phyloP scores from a whole-genome alignment of 805 yeast genomes.

The Starmerella vaccinii region DNA sequence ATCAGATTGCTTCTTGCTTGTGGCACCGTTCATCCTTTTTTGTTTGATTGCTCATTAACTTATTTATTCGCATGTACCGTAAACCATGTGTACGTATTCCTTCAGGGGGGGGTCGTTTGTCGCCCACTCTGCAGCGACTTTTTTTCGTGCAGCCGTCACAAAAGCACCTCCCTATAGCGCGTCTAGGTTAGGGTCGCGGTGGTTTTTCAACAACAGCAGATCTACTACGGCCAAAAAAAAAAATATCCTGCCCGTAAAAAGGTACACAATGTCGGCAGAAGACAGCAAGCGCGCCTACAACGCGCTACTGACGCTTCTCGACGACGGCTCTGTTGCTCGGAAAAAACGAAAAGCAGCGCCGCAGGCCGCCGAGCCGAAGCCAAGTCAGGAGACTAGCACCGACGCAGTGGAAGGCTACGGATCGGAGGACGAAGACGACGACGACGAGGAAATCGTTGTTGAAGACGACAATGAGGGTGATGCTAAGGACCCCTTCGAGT shows the following conservation, averaged over 20 bases:
- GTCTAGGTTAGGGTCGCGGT: background rate
- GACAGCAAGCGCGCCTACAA: conserved; percentile 40
- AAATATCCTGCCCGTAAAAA: background rate
- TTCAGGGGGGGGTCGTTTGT: too few relatives aligned
- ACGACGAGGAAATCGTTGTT: conserved; percentile 29
- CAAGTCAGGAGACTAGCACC: conserved; percentile 21
- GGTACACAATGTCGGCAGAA: background rate
- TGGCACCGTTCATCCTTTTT: too few relatives aligned
- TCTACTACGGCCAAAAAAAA: background rate
- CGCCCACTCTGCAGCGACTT: too few relatives aligned
- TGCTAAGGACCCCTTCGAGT: conserved; percentile 58
- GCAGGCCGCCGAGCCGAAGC: conserved; percentile 1
- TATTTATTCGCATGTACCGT: too few relatives aligned
- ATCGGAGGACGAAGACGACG: conserved; percentile 19
- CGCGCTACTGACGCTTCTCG: conserved; percentile 55
- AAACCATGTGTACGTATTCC: too few relatives aligned
- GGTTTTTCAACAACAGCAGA: background rate
- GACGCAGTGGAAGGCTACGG: conserved; percentile 25
- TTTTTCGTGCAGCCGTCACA: too few relatives aligned
- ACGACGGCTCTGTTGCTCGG: conserved; percentile 32
- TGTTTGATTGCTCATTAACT: too few relatives aligned
- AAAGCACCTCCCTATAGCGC: too few relatives aligned
- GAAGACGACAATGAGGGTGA: conserved; percentile 36
- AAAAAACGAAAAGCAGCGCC: conserved; percentile 10
- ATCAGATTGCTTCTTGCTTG: too few relatives aligned